Conservation (phyloP, 192 early-diverging fungal species). For the Backusella westeae region DNA sequence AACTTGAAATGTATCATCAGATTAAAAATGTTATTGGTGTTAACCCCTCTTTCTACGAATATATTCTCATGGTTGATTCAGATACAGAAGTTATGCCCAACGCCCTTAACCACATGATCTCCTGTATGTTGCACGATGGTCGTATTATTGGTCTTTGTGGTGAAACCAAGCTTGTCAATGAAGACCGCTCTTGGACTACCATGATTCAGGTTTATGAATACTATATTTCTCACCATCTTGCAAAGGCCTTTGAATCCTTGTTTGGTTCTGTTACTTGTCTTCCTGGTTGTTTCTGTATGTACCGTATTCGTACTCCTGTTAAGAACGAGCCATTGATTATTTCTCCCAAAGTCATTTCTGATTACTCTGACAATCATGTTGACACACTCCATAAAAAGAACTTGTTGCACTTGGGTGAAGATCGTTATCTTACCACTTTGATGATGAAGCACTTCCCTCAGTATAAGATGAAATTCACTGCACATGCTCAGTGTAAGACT, state of each 20-base stretch:
- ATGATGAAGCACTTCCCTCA: slow-evolving; percentile 98
- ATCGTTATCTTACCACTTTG: slow-evolving; percentile 94
- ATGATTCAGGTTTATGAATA: slow-evolving; percentile 99
- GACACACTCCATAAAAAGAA: slow-evolving; percentile 99
- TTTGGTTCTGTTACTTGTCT: slow-evolving; percentile 98
- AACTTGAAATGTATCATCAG: slow-evolving; percentile 97
- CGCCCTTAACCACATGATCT: slow-evolving; percentile 90
- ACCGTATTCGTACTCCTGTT: slow-evolving; percentile 87
- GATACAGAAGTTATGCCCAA: slow-evolving; percentile 92
- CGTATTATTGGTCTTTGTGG: slow-evolving; percentile 95
- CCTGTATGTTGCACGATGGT: slow-evolving; percentile 85
- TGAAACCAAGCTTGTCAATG: slow-evolving; percentile 92
- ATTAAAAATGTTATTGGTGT: slow-evolving; percentile 99
- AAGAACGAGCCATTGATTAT: slow-evolving; percentile 91
- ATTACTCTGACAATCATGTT: slow-evolving; percentile 92
- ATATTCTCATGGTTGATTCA: slow-evolving; percentile 96
- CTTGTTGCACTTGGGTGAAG: slow-evolving; percentile 96
- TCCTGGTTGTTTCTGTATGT: slow-evolving; percentile 99
- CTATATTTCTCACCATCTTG: slow-evolving; percentile 95
- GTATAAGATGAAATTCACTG: slow-evolving; percentile 90
- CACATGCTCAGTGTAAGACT: slow-evolving; percentile 92
- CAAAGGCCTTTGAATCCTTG: slow-evolving; percentile 97
- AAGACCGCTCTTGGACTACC: slow-evolving; percentile 90
- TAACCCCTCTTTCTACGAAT: slow-evolving; percentile 94
- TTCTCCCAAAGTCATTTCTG: slow-evolving; percentile 83